Percentiles rank a stretch among this genome's conserved stretches.
These are phyloP conservation scores for Balakata baccata DNA, from an alignment of 345 rosid species.

Conservation along the genomic window DNA sequence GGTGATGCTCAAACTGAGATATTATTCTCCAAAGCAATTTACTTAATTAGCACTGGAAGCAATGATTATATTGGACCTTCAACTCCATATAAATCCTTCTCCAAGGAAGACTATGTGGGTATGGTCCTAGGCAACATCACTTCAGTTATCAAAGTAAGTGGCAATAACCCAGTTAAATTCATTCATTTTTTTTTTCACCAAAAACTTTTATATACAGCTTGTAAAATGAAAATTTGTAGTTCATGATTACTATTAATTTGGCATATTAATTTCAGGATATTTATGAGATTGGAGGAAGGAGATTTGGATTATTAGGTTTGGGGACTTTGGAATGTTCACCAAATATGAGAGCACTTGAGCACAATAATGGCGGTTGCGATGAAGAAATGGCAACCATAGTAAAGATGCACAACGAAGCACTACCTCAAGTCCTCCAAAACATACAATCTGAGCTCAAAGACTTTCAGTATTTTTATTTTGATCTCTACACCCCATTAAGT, in stretches of 20 bases:
- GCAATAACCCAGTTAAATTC: neutral
- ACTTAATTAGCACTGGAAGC: no score
- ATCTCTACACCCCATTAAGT: slow-evolving; percentile 1
- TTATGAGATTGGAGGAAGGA: slow-evolving; percentile 20
- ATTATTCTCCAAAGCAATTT: no score
- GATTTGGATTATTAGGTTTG: slow-evolving; percentile 27
- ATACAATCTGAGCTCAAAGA: slow-evolving; percentile 28
- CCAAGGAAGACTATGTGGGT: slow-evolving; percentile 19
- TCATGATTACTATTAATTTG: neutral
- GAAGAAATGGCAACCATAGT: slow-evolving; percentile 22
- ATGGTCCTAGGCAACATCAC: slow-evolving; percentile 38
- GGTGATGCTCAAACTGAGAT: no score
- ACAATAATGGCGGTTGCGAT: slow-evolving; percentile 20
- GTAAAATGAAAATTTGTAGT: no score
- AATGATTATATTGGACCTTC: neutral
- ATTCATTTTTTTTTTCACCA: neutral
- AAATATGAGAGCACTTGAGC: neutral
- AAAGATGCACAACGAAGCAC: slow-evolving; percentile 24
- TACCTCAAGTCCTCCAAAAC: neutral
- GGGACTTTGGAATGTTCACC: slow-evolving; percentile 38
- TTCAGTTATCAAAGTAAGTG: slow-evolving; percentile 28
- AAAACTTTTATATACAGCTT: no score
- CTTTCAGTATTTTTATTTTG: slow-evolving; percentile 6
- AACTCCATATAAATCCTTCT: slow-evolving; percentile 12
- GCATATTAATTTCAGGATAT: slow-evolving; percentile 39